Conservation (phyloP, 2,329 filamentous ascomycete species). For the Hypocreales sp. region DNA sequence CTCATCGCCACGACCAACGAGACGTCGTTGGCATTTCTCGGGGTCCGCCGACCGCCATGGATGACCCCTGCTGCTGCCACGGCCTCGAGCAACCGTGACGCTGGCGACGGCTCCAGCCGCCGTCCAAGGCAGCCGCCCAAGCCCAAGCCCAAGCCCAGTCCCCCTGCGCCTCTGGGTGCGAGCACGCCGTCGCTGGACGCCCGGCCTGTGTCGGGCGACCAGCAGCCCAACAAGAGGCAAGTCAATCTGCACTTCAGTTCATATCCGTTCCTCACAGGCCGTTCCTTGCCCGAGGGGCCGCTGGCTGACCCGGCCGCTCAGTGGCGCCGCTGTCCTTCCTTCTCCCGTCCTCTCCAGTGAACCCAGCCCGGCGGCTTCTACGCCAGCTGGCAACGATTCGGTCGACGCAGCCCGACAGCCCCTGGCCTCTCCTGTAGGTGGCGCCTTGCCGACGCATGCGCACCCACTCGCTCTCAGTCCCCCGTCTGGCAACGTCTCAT, state of each 20-base stretch:
- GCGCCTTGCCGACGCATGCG: neutral
- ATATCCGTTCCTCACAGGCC: too few relatives aligned
- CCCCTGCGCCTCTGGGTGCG: neutral
- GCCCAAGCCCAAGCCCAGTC: neutral
- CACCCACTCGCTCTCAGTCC: too few relatives aligned
- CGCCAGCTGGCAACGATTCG: neutral
- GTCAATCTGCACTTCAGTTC: too few relatives aligned
- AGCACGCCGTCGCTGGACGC: too few relatives aligned
- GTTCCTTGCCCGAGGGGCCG: too few relatives aligned
- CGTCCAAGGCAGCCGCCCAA: neutral
- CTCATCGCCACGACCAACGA: slow-evolving; percentile 22
- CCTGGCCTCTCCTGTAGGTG: neutral
- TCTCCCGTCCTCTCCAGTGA: slow-evolving; percentile 51
- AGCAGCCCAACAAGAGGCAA: too few relatives aligned
- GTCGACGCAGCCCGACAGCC: too few relatives aligned
- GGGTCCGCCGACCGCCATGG: slow-evolving; percentile 16
- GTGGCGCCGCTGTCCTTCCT: slow-evolving; percentile 27
- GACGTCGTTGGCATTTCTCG: slow-evolving; percentile 23
- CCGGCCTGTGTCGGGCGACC: too few relatives aligned
- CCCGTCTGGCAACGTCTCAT: too few relatives aligned
- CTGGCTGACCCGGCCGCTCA: too few relatives aligned
- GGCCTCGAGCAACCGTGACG: too few relatives aligned
- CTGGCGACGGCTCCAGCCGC: neutral
- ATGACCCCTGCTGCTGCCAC: slow-evolving; percentile 5
- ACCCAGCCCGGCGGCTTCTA: slow-evolving; percentile 24